These are phyloP conservation scores for Rhododendron simsii DNA, from an alignment of 148 eudicot species.

Conservation along the genomic window DNA sequence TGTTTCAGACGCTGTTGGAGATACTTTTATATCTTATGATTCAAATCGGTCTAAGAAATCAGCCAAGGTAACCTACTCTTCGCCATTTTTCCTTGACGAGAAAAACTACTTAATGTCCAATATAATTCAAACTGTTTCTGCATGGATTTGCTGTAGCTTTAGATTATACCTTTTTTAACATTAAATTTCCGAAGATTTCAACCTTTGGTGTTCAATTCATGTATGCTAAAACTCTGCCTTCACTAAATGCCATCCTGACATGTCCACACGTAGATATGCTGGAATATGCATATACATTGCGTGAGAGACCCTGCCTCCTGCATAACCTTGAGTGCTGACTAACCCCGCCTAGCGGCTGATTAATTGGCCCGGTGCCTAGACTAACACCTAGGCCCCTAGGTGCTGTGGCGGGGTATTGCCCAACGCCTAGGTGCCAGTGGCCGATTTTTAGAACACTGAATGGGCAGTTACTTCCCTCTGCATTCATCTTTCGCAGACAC, in stretches of 20 bases:
- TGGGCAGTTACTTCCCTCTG: neutral
- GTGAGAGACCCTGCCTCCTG: neutral
- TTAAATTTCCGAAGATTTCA: neutral
- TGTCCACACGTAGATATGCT: neutral
- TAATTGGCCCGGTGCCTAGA: too few relatives aligned
- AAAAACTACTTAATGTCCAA: neutral
- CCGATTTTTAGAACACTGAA: neutral
- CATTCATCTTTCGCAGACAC: neutral
- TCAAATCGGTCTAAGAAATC: conserved; percentile 53
- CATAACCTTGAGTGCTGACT: neutral
- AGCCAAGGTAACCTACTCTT: conserved; percentile 51
- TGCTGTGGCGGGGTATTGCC: too few relatives aligned
- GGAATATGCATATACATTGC: too few relatives aligned
- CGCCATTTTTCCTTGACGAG: neutral
- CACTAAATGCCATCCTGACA: neutral
- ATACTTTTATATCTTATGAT: conserved; percentile 53
- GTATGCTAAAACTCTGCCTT: neutral
- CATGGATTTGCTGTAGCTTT: neutral
- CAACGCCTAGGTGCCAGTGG: too few relatives aligned
- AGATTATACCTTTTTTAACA: neutral
- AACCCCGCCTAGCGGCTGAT: too few relatives aligned
- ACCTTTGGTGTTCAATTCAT: neutral
- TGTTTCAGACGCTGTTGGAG: conserved; percentile 88
- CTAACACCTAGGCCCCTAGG: too few relatives aligned
- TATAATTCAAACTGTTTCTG: neutral